Evolutionary conservation across 345 rosid species (phyloP).

Genomic region (Erysimum cheiranthoides): DNA sequence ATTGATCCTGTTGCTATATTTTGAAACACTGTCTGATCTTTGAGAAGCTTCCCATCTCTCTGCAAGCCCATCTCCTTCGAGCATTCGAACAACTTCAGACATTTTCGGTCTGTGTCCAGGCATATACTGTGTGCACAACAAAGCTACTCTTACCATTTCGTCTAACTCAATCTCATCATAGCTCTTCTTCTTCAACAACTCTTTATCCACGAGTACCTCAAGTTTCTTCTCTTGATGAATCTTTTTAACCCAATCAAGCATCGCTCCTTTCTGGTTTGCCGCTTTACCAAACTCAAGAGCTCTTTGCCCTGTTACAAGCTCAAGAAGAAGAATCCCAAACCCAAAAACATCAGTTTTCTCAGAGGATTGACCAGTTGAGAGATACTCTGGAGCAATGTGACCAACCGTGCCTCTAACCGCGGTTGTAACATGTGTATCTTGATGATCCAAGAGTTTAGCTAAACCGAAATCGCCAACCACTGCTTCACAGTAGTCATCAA

Average conservation of each 20-base stretch:
- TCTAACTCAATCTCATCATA: constrained; percentile 92
- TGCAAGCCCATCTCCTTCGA: constrained; percentile 96
- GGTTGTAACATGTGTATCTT: constrained; percentile 51
- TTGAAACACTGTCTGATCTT: constrained; percentile 63
- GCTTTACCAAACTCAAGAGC: constrained; percentile 50
- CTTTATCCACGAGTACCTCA: constrained; percentile 86
- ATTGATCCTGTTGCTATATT: constrained; percentile 57
- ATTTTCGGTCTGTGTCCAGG: constrained; percentile 92
- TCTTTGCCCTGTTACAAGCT: constrained; percentile 49
- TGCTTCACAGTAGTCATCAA: constrained; percentile 50
- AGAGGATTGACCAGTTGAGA: constrained; percentile 51
- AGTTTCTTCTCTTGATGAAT: constrained; percentile 93
- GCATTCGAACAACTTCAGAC: constrained; percentile 98
- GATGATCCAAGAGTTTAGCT: constrained; percentile 49
- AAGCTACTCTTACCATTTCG: constrained; percentile 92
- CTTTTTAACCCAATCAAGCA: constrained; percentile 70
- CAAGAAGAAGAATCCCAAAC: constrained; percentile 51
- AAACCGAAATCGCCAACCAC: constrained; percentile 52
- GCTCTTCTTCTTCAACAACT: constrained; percentile 60
- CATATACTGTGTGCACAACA: constrained; percentile 85
- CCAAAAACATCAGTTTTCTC: constrained; percentile 53
- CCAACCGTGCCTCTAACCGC: constrained; percentile 52
- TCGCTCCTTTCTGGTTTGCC: constrained; percentile 48
- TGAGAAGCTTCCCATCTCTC: constrained; percentile 99
- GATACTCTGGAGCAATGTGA: constrained; percentile 54